Evolutionary conservation across 371 early-diverging fungal genomes (phyloP), one percentile per base, ranked within the genome.

Genomic region (Amoeboradix gromovi): DNA sequence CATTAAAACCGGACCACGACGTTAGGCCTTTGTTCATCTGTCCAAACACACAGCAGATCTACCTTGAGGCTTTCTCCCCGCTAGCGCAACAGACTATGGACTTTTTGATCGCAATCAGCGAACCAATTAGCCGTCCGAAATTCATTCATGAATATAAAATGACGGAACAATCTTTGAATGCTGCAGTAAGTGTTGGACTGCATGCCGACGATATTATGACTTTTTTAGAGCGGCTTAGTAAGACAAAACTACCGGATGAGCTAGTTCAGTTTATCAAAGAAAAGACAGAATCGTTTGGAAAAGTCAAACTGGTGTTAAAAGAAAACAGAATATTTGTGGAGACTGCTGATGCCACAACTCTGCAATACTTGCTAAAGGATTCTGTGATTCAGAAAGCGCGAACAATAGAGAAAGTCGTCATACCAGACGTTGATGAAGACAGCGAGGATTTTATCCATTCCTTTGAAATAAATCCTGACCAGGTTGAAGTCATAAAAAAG

Each of bases 121-220:
- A 99, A 78, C 99, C 99, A 31, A 86, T 98, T 1, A 90, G 90
- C 71, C 78, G 99, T 70, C 99, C 98, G 1, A 78, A 85, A 2
- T 84, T 86, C 72, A 88, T 99, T 68, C 99, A 99, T 75, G 99
- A 99, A 78, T 99, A 97, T 80, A 86, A 88, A 73, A 78, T 99
- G 68, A 98, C 99, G 0, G 85, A 94, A 1, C 96, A 94, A 77
- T 94, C 95, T 16, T 81, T 99, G 0, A 97, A 99, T 77, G 99
- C 99, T 22, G 99, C 99, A 5, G 98, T 98, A 1, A 94, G 94
- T 66, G 95, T 98, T 1, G 99, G 99, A 1, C 78, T 99, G 68
- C 90, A 92, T 67, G 91, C 98, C 2, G 88, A 89, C 67, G 88
- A 88, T 74, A 98, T 99, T 70, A 86, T 98, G 67, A 83, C 87